A percentile compares a stretch with the other conserved stretches of the same genome.
Evolutionary conservation across 2,329 filamentous ascomycete species (phyloP).

Genomic region (Raffaelea ambrosiae): DNA sequence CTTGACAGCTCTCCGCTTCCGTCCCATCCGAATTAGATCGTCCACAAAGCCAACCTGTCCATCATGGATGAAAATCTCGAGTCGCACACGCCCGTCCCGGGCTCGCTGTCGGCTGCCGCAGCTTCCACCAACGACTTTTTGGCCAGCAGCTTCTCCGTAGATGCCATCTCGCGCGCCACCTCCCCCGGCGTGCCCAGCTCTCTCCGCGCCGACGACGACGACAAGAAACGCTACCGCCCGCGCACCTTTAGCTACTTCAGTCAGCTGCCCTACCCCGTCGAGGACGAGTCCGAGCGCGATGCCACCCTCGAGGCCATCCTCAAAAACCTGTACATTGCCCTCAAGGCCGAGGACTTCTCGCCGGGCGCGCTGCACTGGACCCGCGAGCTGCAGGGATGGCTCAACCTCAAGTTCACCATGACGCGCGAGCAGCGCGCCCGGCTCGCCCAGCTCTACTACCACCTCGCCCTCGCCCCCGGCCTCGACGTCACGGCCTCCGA

Average conservation of each 20-base stretch:
- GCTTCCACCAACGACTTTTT: conserved; percentile 28
- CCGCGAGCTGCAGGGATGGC: conserved; percentile 88
- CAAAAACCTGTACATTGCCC: conserved; percentile 84
- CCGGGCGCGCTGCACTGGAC: conserved; percentile 96
- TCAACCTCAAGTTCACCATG: conserved; percentile 95
- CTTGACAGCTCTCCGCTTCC: too few relatives aligned
- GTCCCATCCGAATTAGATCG: too few relatives aligned
- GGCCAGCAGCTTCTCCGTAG: conserved; percentile 30
- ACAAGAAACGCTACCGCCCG: conserved; percentile 64
- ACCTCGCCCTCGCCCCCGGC: conserved; percentile 82
- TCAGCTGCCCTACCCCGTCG: conserved; percentile 81
- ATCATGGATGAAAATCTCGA: conserved; percentile 27
- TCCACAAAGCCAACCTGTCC: too few relatives aligned
- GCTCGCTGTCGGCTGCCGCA: conserved; percentile 25
- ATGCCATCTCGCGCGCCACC: conserved; percentile 69
- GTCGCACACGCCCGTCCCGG: conserved; percentile 16
- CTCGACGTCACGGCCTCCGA: conserved; percentile 76
- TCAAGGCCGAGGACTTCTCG: conserved; percentile 88
- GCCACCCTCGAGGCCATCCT: conserved; percentile 77
- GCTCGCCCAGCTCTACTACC: conserved; percentile 87
- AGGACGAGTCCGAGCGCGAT: conserved; percentile 70
- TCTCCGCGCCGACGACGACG: conserved; percentile 37
- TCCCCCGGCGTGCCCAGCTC: conserved; percentile 62
- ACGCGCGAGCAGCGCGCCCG: conserved; percentile 73
- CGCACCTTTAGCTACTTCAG: conserved; percentile 90